A percentile compares a stretch with the other conserved stretches of the same genome.
Conservation (phyloP, 176 grass and related monocot species). For the Zoysia japonica region DNA sequence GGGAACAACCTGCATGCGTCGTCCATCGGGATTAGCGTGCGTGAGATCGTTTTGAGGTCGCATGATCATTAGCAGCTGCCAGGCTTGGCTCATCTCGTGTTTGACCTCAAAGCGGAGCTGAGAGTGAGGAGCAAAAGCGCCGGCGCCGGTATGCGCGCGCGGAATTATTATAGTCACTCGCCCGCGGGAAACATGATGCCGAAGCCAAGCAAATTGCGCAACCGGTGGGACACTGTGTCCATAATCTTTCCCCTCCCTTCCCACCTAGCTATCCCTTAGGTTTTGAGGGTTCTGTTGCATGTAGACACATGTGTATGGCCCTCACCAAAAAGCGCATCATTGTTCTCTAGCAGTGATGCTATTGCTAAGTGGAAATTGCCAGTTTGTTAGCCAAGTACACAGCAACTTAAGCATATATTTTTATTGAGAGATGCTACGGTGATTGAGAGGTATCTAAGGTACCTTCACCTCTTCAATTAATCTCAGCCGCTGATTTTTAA, state of each 20-base stretch:
- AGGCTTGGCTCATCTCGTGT: conserved; percentile 14
- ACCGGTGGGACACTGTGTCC: conserved; percentile 40
- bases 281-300: no score
- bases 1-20: no score
- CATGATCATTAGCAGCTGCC: conserved; percentile 31
- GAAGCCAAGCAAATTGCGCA: conserved; percentile 39
- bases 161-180: conserved; percentile 53
- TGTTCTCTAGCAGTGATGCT: conserved; percentile 37
- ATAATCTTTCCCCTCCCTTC: neutral
- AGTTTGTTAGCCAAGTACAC: conserved; percentile 33
- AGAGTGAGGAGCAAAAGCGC: conserved; percentile 26
- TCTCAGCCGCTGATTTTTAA: no score
- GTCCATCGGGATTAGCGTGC: no score
- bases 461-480: no score
- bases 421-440: neutral
- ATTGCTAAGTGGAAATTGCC: neutral
- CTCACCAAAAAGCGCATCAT: conserved; percentile 43
- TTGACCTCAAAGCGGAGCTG: neutral
- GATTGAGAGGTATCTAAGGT: no score
- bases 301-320: no score
- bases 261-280: conserved; percentile 21
- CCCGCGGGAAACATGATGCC: conserved; percentile 43
- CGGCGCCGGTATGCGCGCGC: conserved; percentile 23
- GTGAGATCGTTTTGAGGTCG: no score
- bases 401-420: neutral